Evolutionary conservation across 495 filamentous ascomycete species (phyloP).

Genomic region (Aspergillus mulundensis): DNA sequence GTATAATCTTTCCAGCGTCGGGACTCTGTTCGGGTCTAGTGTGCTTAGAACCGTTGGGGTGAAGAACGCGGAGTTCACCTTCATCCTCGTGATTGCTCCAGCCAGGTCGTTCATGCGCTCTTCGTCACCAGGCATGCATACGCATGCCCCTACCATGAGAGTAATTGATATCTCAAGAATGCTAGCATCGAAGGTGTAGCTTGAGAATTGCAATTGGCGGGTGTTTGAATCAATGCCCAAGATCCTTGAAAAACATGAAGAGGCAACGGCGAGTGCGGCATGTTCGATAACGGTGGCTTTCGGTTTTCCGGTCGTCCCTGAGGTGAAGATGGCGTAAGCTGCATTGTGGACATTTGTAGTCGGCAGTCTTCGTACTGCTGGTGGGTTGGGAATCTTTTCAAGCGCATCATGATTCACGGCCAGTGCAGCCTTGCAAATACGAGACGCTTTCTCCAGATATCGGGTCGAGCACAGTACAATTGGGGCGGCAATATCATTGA

Average conservation of each 20-base stretch:
- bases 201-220: slow-evolving; percentile 64
- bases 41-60: slow-evolving; percentile 48
- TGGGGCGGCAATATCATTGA: slow-evolving; percentile 42
- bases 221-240: slow-evolving; percentile 46
- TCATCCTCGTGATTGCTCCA: slow-evolving; percentile 36
- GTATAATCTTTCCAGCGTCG: slow-evolving; percentile 45
- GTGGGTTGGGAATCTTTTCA: slow-evolving; percentile 24
- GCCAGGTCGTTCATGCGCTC: slow-evolving; percentile 49
- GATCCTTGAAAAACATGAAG: slow-evolving; percentile 29
- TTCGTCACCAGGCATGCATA: slow-evolving; percentile 61
- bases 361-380: slow-evolving; percentile 14
- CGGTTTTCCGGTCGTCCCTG: slow-evolving; percentile 49
- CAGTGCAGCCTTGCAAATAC: slow-evolving; percentile 27
- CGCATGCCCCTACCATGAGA: slow-evolving; percentile 57
- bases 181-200: slow-evolving; percentile 65
- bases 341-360: slow-evolving; percentile 26
- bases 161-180: slow-evolving; percentile 64
- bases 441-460: slow-evolving; percentile 28
- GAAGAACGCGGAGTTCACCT: slow-evolving; percentile 35
- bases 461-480: slow-evolving; percentile 38
- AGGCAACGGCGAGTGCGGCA: slow-evolving; percentile 29
- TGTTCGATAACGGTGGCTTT: slow-evolving; percentile 49
- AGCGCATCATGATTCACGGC: slow-evolving; percentile 29
- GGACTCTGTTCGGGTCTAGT: slow-evolving; percentile 43
- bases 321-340: slow-evolving; percentile 49